These are phyloP conservation scores for Chondrus crispus DNA, from an alignment of 23 red algal species.

Conservation along the genomic window DNA sequence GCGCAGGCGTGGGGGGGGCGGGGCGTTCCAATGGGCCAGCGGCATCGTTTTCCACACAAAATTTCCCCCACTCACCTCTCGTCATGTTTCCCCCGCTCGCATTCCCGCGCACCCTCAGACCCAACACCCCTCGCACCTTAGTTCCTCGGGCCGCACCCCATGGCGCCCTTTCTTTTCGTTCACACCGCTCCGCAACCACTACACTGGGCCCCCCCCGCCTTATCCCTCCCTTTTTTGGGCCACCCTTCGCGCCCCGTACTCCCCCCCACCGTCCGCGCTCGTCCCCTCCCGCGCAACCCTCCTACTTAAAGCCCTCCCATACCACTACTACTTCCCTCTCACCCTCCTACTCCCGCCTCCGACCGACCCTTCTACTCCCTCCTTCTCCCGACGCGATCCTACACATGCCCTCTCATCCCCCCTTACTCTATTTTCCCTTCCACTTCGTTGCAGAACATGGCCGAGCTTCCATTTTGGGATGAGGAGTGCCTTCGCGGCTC, in stretches of 20 bases:
- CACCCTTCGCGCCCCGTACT: slow-evolving; percentile 1
- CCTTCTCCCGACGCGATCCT: background rate
- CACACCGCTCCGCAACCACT: no score
- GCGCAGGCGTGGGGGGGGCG: no score
- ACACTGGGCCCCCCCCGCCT: no score
- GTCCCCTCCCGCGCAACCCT: background rate
- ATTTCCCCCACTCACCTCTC: no score
- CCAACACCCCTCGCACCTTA: no score
- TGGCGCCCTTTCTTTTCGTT: no score
- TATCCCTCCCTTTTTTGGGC: no score
- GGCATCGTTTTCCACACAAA: no score
- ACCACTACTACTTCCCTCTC: background rate
- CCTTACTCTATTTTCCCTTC: background rate
- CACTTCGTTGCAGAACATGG: background rate
- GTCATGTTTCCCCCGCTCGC: no score
- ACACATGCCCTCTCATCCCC: background rate
- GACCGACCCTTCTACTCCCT: background rate
- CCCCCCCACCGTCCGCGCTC: background rate
- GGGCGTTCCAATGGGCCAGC: no score
- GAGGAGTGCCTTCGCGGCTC: slow-evolving; percentile 30
- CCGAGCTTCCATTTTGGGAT: slow-evolving; percentile 24
- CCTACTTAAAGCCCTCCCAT: background rate
- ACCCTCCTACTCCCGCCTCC: background rate
- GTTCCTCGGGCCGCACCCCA: no score
- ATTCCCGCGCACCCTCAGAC: no score